These are phyloP conservation scores for Botrytis tulipae DNA, from an alignment of 2,329 filamentous ascomycete genomes.

Conservation along the genomic window DNA sequence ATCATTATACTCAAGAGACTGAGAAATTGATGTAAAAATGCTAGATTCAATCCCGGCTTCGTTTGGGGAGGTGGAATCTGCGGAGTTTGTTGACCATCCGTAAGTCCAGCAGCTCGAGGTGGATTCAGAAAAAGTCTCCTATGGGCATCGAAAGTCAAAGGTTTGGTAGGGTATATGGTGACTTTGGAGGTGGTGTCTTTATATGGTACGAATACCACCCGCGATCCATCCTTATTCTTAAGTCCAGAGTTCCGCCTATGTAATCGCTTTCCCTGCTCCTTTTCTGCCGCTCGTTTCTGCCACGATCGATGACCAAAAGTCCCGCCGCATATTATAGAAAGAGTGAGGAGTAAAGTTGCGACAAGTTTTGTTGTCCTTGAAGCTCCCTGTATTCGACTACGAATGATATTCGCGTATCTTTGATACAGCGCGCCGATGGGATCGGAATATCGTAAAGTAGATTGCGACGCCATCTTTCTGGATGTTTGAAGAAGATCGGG, in stretches of 20 bases:
- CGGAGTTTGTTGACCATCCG: constrained; percentile 58
- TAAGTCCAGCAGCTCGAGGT: constrained; percentile 75
- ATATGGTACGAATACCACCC: constrained; percentile 94
- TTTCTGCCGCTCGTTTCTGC: constrained; percentile 70
- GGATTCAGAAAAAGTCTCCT: constrained; percentile 89
- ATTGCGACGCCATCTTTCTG: constrained; percentile 77
- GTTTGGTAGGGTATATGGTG: constrained; percentile 84
- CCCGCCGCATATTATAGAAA: constrained; percentile 75
- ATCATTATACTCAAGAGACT: constrained; percentile 98
- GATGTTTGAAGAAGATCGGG: neutral
- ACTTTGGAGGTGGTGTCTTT: constrained; percentile 86
- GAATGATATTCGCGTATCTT: constrained; percentile 55
- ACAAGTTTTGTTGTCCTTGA: constrained; percentile 71
- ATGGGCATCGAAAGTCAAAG: constrained; percentile 94
- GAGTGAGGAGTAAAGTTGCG: constrained; percentile 70
- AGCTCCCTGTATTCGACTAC: constrained; percentile 57
- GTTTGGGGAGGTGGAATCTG: constrained; percentile 83
- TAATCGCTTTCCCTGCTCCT: constrained; percentile 77
- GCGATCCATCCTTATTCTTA: constrained; percentile 88
- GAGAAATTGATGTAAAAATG: constrained; percentile 94
- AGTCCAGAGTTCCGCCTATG: constrained; percentile 90
- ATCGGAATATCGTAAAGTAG: constrained; percentile 73
- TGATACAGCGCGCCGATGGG: constrained; percentile 63
- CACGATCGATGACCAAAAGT: constrained; percentile 80
- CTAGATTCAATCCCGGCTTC: constrained; percentile 90